Evolutionary conservation across 345 rosid species (phyloP).

Genomic region (Gossypium anomalum): DNA sequence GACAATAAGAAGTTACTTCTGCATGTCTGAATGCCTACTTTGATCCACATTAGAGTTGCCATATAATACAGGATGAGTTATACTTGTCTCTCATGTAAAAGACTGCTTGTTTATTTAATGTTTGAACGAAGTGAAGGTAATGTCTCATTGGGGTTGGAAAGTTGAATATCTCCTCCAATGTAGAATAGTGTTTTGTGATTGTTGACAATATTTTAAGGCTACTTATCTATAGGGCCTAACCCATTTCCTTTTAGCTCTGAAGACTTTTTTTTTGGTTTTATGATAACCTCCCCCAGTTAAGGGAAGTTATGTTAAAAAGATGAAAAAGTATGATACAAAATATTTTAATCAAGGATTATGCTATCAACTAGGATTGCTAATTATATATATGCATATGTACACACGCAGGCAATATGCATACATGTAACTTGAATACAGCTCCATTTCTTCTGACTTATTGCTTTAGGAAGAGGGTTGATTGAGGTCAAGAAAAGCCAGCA

Average conservation of each 20-base stretch:
- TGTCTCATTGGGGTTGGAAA: neutral
- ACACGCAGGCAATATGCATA: neutral
- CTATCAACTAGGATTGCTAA: neutral
- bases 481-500: neutral
- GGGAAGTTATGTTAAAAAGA: neutral
- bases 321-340: neutral
- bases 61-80: neutral
- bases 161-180: neutral
- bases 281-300: neutral
- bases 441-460: neutral
- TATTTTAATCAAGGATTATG: neutral
- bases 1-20: neutral
- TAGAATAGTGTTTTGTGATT: neutral
- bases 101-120: neutral
- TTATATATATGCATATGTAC: neutral
- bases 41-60: neutral
- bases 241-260: neutral
- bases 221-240: neutral
- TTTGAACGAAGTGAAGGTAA: neutral
- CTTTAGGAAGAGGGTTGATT: neutral
- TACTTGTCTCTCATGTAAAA: neutral
- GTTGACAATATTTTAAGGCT: neutral
- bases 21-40: constrained; percentile 4
- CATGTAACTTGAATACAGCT: neutral
- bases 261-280: neutral